phyloP scores from a whole-genome alignment of 2,329 filamentous ascomycete species.

The Alternaria sp. region DNA sequence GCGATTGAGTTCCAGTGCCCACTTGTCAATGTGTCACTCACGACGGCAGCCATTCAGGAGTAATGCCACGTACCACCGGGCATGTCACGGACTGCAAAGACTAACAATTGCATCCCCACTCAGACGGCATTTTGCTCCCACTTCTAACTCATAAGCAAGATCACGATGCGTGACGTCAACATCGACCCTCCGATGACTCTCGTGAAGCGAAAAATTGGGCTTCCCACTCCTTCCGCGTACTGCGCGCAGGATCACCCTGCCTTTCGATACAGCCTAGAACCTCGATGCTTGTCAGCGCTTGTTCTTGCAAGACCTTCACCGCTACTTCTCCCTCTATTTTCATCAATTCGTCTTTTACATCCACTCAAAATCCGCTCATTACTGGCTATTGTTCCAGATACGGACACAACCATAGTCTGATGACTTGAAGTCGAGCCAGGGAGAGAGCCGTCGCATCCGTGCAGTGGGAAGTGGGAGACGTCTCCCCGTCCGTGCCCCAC shows the following conservation, averaged over 20 bases:
- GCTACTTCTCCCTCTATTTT: constrained; percentile 6
- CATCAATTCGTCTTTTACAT: not conserved
- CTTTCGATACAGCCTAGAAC: not conserved
- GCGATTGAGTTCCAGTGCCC: not conserved
- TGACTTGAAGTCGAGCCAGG: constrained; percentile 8
- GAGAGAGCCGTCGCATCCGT: constrained; percentile 22
- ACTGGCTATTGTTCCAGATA: not conserved
- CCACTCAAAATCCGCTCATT: not conserved
- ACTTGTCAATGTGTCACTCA: constrained; percentile 3
- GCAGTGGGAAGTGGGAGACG: not conserved
- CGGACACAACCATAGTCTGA: constrained; percentile 4
- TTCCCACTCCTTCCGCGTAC: constrained; percentile 1
- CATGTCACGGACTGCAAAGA: constrained; percentile 8
- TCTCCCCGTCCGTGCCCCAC: constrained; percentile 14
- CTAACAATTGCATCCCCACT: constrained; percentile 25
- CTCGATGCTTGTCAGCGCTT: not conserved
- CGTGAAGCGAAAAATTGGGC: constrained; percentile 1
- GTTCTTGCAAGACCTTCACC: constrained; percentile 10
- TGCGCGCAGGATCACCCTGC: constrained; percentile 1
- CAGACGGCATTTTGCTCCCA: constrained; percentile 17
- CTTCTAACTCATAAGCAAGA: constrained; percentile 10
- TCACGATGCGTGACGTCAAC: constrained; percentile 36
- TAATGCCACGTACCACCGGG: constrained; percentile 14
- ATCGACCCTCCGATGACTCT: constrained; percentile 1
- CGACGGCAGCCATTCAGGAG: not conserved